A percentile compares a stretch with the other conserved stretches of the same genome.
Conservation (phyloP, 2,329 filamentous ascomycete genomes). For the Microthyrium microscopicum region DNA sequence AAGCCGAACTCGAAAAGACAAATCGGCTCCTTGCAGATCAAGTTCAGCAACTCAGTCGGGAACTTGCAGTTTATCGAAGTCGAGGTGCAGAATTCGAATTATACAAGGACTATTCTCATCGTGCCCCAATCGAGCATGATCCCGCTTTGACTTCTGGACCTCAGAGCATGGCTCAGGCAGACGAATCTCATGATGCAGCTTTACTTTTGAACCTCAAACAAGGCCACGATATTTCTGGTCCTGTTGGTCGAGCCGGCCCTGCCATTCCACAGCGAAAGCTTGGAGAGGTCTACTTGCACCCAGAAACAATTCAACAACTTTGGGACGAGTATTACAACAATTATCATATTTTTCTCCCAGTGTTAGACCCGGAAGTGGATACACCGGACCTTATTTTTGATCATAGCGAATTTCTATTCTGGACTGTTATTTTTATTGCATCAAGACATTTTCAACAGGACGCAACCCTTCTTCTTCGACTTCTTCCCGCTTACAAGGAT, state of each 20-base stretch:
- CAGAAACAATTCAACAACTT: slow-evolving; percentile 33
- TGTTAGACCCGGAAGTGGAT: slow-evolving; percentile 47
- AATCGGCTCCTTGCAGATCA: slow-evolving; percentile 43
- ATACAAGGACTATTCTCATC: slow-evolving; percentile 1
- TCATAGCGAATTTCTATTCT: slow-evolving; percentile 69
- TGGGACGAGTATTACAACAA: slow-evolving; percentile 60
- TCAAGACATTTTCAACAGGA: slow-evolving; percentile 52
- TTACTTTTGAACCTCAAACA: slow-evolving; percentile 50
- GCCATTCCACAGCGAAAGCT: slow-evolving; percentile 36
- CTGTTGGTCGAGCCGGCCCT: slow-evolving; percentile 21
- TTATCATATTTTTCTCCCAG: slow-evolving; percentile 65
- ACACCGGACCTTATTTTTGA: slow-evolving; percentile 58
- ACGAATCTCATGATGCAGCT: slow-evolving; percentile 49
- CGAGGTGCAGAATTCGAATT: background rate
- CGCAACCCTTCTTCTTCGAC: slow-evolving; percentile 45
- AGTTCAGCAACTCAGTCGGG: slow-evolving; percentile 33
- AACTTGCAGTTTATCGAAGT: slow-evolving; percentile 13
- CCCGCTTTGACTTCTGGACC: background rate
- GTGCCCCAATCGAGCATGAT: slow-evolving; percentile 21
- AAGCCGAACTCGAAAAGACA: slow-evolving; percentile 53
- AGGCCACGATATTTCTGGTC: slow-evolving; percentile 10
- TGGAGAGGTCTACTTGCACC: slow-evolving; percentile 28
- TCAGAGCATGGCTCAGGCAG: slow-evolving; percentile 5
- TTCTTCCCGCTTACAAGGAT: slow-evolving; percentile 49
- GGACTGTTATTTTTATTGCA: slow-evolving; percentile 63